These are phyloP conservation scores for Aspergillus diversus DNA, from an alignment of 495 filamentous ascomycete species.

Conservation along the genomic window DNA sequence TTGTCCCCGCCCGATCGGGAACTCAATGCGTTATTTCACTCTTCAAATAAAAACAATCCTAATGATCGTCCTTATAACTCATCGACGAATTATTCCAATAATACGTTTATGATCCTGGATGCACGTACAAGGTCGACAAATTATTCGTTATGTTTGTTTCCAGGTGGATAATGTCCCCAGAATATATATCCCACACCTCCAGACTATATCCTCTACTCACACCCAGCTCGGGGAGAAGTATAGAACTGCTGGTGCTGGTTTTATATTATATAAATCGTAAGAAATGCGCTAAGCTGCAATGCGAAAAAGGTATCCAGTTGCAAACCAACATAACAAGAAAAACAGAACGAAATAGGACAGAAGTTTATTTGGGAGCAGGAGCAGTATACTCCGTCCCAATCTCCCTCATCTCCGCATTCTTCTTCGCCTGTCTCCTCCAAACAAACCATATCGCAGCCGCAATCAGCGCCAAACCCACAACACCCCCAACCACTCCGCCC, in stretches of 20 bases:
- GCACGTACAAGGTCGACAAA: too few species aligned
- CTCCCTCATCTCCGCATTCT: conserved; percentile 16
- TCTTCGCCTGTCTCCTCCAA: conserved; percentile 7
- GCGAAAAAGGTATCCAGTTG: not conserved
- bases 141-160: too few species aligned
- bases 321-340: not conserved
- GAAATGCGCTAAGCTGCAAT: not conserved
- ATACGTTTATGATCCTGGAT: too few species aligned
- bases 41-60: too few species aligned
- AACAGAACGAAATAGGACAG: not conserved
- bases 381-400: conserved; percentile 11
- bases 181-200: too few species aligned
- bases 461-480: conserved; percentile 10
- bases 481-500: conserved; percentile 12
- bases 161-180: too few species aligned
- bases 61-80: not conserved
- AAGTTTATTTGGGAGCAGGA: not conserved
- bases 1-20: not conserved
- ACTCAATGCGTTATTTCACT: not conserved
- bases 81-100: not conserved
- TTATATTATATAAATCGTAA: too few species aligned
- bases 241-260: too few species aligned
- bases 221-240: too few species aligned
- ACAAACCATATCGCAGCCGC: conserved; percentile 2
- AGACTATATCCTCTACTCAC: too few species aligned